Conservation (phyloP, 1,139 yeast genomes). For the Zygosaccharomyces sapae region DNA sequence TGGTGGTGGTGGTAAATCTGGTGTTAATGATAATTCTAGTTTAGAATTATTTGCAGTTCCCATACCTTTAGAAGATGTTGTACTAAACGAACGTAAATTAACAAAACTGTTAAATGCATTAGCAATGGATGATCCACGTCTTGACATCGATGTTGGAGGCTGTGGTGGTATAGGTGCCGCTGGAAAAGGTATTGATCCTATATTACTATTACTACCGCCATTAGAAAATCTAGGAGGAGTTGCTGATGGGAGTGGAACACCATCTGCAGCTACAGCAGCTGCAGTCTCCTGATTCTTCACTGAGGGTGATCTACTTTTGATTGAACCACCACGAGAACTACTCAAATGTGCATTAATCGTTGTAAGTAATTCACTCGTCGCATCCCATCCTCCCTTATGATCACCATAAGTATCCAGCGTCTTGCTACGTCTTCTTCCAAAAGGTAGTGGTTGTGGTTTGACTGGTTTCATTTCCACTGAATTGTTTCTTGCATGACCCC, state of each 20-base stretch:
- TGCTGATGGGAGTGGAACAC: not conserved
- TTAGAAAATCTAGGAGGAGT: conserved; percentile 10
- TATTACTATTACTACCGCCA: not conserved
- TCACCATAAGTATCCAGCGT: conserved; percentile 31
- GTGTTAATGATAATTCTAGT: conserved; percentile 16
- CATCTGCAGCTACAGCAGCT: conserved; percentile 6
- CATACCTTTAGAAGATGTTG: conserved; percentile 19
- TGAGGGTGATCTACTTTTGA: conserved; percentile 12
- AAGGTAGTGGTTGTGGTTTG: conserved; percentile 8
- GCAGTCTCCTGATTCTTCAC: conserved; percentile 10
- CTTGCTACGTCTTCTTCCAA: conserved; percentile 31
- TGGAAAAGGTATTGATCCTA: conserved; percentile 8
- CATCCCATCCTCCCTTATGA: not conserved
- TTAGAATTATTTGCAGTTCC: conserved; percentile 14
- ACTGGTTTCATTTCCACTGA: conserved; percentile 13
- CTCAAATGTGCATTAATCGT: conserved; percentile 12
- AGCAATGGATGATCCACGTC: conserved; percentile 38
- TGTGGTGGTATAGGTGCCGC: conserved; percentile 5
- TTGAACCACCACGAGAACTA: conserved; percentile 13
- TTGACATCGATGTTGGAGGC: conserved; percentile 18
- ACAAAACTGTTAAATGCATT: conserved; percentile 38
- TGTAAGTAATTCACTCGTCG: conserved; percentile 10
- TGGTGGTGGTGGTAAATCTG: conserved; percentile 34
- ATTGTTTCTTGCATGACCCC: conserved; percentile 12
- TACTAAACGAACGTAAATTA: conserved; percentile 31